Conservation (phyloP, 2,329 filamentous ascomycete species). For the Colletotrichum gloeosporioides region DNA sequence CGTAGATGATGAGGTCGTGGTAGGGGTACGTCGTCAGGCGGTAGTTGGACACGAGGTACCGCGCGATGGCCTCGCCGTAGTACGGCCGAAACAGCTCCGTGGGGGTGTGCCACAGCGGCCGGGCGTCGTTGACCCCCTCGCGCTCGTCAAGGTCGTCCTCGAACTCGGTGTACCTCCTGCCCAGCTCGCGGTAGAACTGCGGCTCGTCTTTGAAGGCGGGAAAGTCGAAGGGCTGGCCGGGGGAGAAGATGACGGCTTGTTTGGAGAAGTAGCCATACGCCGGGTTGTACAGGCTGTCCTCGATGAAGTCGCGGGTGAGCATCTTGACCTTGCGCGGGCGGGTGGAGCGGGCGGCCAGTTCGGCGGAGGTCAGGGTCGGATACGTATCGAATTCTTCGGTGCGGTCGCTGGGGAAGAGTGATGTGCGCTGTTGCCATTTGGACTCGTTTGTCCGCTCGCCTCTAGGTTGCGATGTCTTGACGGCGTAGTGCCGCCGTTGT, state of each 20-base stretch:
- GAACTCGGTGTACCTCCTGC: slow-evolving; percentile 84
- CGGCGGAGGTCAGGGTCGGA: slow-evolving; percentile 83
- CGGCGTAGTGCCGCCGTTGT: slow-evolving; percentile 32
- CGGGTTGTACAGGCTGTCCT: slow-evolving; percentile 94
- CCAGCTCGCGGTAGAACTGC: slow-evolving; percentile 79
- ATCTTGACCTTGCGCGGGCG: slow-evolving; percentile 92
- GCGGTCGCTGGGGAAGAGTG: slow-evolving; percentile 78
- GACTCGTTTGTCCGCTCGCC: slow-evolving; percentile 60
- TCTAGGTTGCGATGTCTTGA: slow-evolving; percentile 6
- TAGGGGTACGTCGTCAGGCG: slow-evolving; percentile 93
- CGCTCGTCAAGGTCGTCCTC: slow-evolving; percentile 84
- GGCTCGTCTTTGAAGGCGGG: slow-evolving; percentile 80
- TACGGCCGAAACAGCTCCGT: slow-evolving; percentile 96
- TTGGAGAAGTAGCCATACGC: slow-evolving; percentile 97
- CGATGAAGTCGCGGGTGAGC: slow-evolving; percentile 96
- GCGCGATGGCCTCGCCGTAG: slow-evolving; percentile 96
- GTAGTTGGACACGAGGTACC: slow-evolving; percentile 95
- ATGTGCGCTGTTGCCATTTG: slow-evolving; percentile 85
- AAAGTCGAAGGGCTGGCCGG: slow-evolving; percentile 92
- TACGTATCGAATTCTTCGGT: slow-evolving; percentile 81
- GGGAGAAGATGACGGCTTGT: slow-evolving; percentile 93
- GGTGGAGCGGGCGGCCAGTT: slow-evolving; percentile 74
- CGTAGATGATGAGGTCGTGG: slow-evolving; percentile 96
- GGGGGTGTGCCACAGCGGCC: slow-evolving; percentile 97
- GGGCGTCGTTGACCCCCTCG: slow-evolving; percentile 70